These are phyloP conservation scores for Linum usitatissimum DNA, from an alignment of 345 rosid genomes.

Conservation along the genomic window DNA sequence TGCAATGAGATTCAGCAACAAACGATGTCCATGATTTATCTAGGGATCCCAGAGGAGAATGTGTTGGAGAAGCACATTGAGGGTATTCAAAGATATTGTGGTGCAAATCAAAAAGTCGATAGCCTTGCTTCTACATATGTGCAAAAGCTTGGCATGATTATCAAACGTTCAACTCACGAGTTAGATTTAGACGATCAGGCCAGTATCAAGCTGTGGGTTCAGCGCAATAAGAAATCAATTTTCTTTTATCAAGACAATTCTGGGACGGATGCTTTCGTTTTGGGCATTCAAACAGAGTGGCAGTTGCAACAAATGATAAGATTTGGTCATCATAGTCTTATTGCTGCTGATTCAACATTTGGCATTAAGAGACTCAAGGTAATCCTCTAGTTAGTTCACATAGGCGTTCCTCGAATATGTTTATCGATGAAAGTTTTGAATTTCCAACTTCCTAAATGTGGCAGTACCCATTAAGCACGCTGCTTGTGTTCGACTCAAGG, in stretches of 20 bases:
- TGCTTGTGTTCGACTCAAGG: constrained; percentile 89
- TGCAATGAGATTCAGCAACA: constrained; percentile 76
- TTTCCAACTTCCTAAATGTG: constrained; percentile 17
- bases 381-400: constrained; percentile 3
- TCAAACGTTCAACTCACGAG: constrained; percentile 76
- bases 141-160: constrained; percentile 87
- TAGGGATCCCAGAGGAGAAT: constrained; percentile 87
- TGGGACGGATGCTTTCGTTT: constrained; percentile 58
- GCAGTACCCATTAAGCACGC: constrained; percentile 81
- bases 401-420: background rate
- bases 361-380: constrained; percentile 92
- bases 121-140: constrained; percentile 83
- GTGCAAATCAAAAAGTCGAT: constrained; percentile 53
- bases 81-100: constrained; percentile 80
- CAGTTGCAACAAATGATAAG: constrained; percentile 84
- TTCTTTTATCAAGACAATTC: constrained; percentile 81
- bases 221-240: constrained; percentile 74
- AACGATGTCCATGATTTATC: constrained; percentile 91
- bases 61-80: constrained; percentile 92
- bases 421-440: constrained; percentile 1
- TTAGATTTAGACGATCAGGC: constrained; percentile 88
- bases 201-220: constrained; percentile 79
- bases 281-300: constrained; percentile 96
- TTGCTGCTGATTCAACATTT: constrained; percentile 82
- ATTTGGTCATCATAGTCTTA: constrained; percentile 70